These are phyloP conservation scores for Lophiotrema nucula DNA, from an alignment of 495 filamentous ascomycete species.

Conservation along the genomic window DNA sequence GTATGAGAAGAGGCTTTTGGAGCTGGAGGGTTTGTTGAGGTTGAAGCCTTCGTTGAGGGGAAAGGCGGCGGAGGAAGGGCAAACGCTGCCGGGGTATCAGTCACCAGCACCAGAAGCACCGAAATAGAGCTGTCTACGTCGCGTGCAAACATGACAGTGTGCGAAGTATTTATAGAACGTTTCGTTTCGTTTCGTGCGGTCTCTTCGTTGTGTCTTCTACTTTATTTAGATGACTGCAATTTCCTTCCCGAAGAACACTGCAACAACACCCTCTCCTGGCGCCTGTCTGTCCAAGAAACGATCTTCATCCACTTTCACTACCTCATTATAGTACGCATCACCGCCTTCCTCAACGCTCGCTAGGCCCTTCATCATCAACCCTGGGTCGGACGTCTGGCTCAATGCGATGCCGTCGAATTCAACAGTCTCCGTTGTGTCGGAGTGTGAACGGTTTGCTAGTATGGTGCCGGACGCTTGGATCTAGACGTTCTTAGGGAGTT, in stretches of 20 bases:
- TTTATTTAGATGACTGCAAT: background rate
- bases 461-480: conserved; percentile 3
- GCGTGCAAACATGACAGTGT: too few relatives aligned
- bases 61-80: background rate
- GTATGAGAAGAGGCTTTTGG: conserved; percentile 7
- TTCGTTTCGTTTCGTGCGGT: too few relatives aligned
- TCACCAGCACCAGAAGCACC: background rate
- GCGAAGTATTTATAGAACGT: too few relatives aligned
- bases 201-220: too few relatives aligned
- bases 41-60: conserved; percentile 18
- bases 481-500: background rate
- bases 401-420: conserved; percentile 12
- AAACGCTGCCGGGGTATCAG: conserved; percentile 1
- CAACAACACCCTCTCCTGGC: conserved; percentile 5
- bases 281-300: conserved; percentile 13
- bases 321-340: conserved; percentile 14
- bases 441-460: background rate
- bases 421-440: background rate
- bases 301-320: conserved; percentile 10
- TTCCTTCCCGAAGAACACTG: background rate
- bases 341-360: background rate
- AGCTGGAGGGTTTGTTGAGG: conserved; percentile 19
- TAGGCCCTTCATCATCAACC: background rate
- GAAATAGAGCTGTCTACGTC: too few relatives aligned
- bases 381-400: background rate